Base-by-base conservation (phyloP, 1,284 basidiomycete species). In the Trametes hirsuta region DNA sequence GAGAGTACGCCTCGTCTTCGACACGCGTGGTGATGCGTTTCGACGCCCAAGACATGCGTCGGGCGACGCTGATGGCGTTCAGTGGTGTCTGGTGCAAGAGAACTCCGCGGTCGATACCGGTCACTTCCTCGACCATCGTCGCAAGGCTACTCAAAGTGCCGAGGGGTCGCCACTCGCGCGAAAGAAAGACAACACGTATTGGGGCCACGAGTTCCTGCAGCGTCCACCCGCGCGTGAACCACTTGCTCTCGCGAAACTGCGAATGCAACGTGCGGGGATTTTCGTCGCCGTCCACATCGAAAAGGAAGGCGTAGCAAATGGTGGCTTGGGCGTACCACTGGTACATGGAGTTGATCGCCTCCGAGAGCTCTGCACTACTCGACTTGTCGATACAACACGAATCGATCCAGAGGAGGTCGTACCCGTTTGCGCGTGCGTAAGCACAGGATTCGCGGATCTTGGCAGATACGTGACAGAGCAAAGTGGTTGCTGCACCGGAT, bases 301-400 rank as follows among this genome's bases (percentile, higher is more conserved):
- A 40, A 14, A 50, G 48, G 48, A 50, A 50, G 37, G 48, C 48
- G 22, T 50, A 50, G 48, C 48, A 50, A 22, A 50, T 39, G 12
- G 48, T 40, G 4, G 48, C 9, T 15, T 41, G 48, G 6, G 22
- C 48, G 48, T 50, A 50, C 48, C 48, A 50, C 37, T 50, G 47
- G 36, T 49, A 49, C 47, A 39, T 49, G 18, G 47, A 49, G 47
- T 49, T 49, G 35, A 49, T 49, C 47, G 36, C 47, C 36, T 49
- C 47, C 18, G 47, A 49, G 14, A 49, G 36, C 47, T 49, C 47
- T 4, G 37, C 48, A 22, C 48, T 50, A 22, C 48, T 50, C 15
- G 48, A 50, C n/a, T 47, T 47, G 47, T 47, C 47, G 47, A 47
- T 47, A 15, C 48, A 50, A 15, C 48, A 50, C 12, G 48, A 50